Base-by-base conservation (phyloP, 148 eudicot species). In the Rhododendron griersonianum region DNA sequence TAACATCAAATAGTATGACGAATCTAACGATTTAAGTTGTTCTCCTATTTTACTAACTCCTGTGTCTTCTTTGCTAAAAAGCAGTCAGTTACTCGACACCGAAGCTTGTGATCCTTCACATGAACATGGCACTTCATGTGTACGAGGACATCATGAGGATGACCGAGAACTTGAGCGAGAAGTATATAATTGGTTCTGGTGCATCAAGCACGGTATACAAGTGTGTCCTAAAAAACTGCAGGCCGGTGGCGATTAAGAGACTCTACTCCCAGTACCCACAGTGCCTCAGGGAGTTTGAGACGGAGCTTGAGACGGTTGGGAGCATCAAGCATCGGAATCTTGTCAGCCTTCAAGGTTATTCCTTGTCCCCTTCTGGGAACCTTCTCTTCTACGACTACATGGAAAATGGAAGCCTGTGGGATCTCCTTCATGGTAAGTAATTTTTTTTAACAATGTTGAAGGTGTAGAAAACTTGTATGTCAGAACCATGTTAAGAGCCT, bases 331-430 rank as follows among this genome's bases (percentile, higher is more conserved):
- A 98, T 84, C 90, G 99, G 50, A 98, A 98, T 86, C 91, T 98
- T 33, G 98, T 98, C 83, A 82, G 99, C 87, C 92, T 98, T 53
- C 99, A 98, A 87, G 99, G 96, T 7, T 98, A 98, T 92, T 98
- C 99, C 13, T 93, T 98, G 75, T 98, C 98, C 2, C 93, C 94
- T 2, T 87, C 91, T n/a, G 99, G 98, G 84, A 92, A 98, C 89
- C 96, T 98, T n/a, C 94, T 98, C 14, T 95, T 98, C 89, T 98
- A 95, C 77, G 98, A 98, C 81, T 98, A 94, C 97, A 98, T 98
- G 99, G 98, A 98, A 78, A 98, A 98, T 81, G 99, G 99, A 5
- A 95, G 98, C 89, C 94, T 98, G 37, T 98, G 98, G 98, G 99
- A 98, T 91, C 89, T 95, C 78, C 98, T 98, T 84, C 99, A 98